These are phyloP conservation scores for Scutellaria minor DNA, from an alignment of 257 asterid species.

Conservation along the genomic window DNA sequence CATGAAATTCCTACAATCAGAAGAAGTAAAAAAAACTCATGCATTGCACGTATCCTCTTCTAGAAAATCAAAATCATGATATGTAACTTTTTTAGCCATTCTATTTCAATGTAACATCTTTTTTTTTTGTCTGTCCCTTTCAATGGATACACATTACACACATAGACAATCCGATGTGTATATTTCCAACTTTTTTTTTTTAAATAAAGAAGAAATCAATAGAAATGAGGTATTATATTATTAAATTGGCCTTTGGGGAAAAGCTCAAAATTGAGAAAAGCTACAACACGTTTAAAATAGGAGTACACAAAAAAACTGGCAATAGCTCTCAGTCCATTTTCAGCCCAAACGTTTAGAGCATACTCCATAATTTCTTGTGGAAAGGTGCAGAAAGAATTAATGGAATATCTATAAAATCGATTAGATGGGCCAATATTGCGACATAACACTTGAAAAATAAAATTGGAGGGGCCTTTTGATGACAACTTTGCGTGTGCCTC, in stretches of 20 bases:
- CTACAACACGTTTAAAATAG: too few relatives aligned
- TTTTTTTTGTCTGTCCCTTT: too few relatives aligned
- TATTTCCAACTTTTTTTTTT: too few relatives aligned
- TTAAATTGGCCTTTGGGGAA: conserved; percentile 30
- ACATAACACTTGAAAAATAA: background rate
- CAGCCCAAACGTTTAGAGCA: conserved; percentile 7
- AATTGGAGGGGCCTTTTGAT: conserved; percentile 26
- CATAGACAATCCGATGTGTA: too few relatives aligned
- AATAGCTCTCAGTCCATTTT: conserved; percentile 25
- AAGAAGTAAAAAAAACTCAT: too few relatives aligned
- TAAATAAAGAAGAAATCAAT: background rate
- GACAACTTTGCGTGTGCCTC: conserved; percentile 25
- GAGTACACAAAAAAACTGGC: background rate
- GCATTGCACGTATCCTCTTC: too few relatives aligned
- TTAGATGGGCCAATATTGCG: conserved; percentile 24
- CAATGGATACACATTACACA: too few relatives aligned
- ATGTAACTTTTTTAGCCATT: too few relatives aligned
- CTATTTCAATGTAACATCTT: too few relatives aligned
- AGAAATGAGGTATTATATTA: background rate
- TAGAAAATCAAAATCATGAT: too few relatives aligned
- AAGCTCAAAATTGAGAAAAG: background rate
- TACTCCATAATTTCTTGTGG: background rate
- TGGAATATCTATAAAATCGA: conserved; percentile 1
- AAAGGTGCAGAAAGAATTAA: background rate
- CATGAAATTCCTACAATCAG: too few relatives aligned